Conservation (phyloP, 2,329 filamentous ascomycete species). For the Penicillium sp. region DNA sequence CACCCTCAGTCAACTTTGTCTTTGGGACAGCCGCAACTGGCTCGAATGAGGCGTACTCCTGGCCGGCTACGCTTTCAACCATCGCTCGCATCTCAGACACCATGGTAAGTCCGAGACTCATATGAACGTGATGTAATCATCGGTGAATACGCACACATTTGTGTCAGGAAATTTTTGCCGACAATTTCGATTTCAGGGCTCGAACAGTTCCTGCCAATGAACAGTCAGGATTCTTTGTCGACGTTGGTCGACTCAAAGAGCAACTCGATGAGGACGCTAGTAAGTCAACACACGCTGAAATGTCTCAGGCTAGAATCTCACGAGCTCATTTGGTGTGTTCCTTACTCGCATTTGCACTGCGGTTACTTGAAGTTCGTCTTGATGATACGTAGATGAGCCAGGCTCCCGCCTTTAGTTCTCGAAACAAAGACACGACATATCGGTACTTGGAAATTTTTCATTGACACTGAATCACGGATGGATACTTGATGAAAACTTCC, state of each 20-base stretch:
- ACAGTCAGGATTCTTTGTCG: not conserved
- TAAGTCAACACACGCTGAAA: not conserved
- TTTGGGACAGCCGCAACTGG: not conserved
- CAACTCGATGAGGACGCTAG: not conserved
- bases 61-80: conserved; percentile 14
- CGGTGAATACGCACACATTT: conserved; percentile 14
- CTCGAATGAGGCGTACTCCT: conserved; percentile 13
- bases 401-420: not conserved
- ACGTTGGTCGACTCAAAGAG: not conserved
- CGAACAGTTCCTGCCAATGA: not conserved
- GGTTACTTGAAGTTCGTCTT: too few relatives aligned
- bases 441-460: not conserved
- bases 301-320: not conserved
- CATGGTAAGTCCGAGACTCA: not conserved
- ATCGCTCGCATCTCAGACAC: conserved; percentile 2
- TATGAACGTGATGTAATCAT: conserved; percentile 15
- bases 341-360: not conserved
- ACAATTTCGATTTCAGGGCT: conserved; percentile 13
- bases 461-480: not conserved
- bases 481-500: not conserved
- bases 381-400: too few relatives aligned
- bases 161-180: conserved; percentile 14
- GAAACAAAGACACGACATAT: not conserved
- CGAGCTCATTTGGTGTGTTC: not conserved
- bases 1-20: not conserved